Evolutionary conservation across 306 rosid genomes (phyloP).

Genomic region (Vigna hirtella): DNA sequence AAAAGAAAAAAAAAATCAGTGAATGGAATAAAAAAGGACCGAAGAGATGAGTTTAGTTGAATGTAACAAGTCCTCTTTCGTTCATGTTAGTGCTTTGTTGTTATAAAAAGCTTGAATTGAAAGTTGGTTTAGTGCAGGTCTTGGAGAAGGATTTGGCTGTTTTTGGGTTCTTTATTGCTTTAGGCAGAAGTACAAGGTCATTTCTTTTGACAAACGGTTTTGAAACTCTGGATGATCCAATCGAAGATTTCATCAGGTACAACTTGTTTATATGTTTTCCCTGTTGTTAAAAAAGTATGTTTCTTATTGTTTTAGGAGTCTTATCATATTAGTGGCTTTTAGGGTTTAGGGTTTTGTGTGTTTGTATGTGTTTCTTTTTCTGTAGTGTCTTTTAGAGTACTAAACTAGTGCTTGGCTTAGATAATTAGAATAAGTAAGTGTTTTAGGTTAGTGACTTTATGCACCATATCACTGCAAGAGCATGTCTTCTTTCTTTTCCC

Average conservation of each 20-base stretch:
- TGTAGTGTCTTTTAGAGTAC: not conserved
- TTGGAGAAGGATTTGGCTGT: slow-evolving; percentile 96
- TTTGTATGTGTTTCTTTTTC: too few species aligned
- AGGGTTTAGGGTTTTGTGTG: too few species aligned
- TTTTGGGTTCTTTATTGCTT: slow-evolving; percentile 97
- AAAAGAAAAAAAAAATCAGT: slow-evolving; percentile 16
- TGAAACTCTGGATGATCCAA: slow-evolving; percentile 67
- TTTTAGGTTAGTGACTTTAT: slow-evolving; percentile 21
- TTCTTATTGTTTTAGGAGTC: slow-evolving; percentile 36
- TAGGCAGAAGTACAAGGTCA: slow-evolving; percentile 86
- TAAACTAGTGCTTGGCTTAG: slow-evolving; percentile 23
- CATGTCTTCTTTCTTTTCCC: slow-evolving; percentile 18
- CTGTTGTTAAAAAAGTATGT: slow-evolving; percentile 28
- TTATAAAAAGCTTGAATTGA: slow-evolving; percentile 41
- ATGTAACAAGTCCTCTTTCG: slow-evolving; percentile 23
- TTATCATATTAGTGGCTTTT: slow-evolving; percentile 17
- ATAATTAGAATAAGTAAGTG: slow-evolving; percentile 28
- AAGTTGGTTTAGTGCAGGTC: slow-evolving; percentile 67
- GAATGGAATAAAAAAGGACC: slow-evolving; percentile 6
- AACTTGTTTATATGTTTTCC: slow-evolving; percentile 39
- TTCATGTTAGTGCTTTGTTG: slow-evolving; percentile 27
- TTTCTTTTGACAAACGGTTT: slow-evolving; percentile 83
- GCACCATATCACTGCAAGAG: slow-evolving; percentile 12
- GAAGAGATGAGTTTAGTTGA: slow-evolving; percentile 40
- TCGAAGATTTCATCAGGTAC: slow-evolving; percentile 89